Conservation (phyloP, 768 basidiomycete genomes). For the Russula vinacea region DNA sequence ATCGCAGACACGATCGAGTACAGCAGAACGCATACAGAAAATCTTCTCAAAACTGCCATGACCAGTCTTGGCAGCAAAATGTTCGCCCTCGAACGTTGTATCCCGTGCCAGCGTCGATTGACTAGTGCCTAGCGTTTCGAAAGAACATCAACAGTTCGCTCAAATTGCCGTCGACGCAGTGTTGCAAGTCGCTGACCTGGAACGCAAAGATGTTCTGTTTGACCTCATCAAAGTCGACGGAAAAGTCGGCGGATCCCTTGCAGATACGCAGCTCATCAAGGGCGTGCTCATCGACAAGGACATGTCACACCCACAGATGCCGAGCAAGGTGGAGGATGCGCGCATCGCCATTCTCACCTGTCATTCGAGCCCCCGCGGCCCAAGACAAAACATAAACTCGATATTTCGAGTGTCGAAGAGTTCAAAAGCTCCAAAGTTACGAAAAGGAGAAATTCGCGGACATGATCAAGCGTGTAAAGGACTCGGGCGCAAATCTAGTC, state of each 20-base stretch:
- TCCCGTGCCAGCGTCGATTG: conserved; percentile 5
- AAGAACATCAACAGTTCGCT: conserved; percentile 92
- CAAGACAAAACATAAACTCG: conserved; percentile 98
- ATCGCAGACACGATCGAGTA: conserved; percentile 91
- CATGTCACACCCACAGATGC: conserved; percentile 99
- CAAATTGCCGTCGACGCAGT: conserved; percentile 98
- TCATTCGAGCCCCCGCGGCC: conserved; percentile 97
- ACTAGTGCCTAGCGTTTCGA: conserved; percentile 71
- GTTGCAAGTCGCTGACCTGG: conserved; percentile 88
- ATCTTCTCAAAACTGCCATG: conserved; percentile 91
- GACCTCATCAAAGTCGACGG: conserved; percentile 99
- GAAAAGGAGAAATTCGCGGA: conserved; percentile 95
- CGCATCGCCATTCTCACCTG: conserved; percentile 96
- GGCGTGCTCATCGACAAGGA: conserved; percentile 99
- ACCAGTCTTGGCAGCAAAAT: conserved; percentile 98
- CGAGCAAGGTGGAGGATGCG: conserved; percentile 80
- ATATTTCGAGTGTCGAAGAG: conserved; percentile 95
- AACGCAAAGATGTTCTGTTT: conserved; percentile 92
- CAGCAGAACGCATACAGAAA: conserved; percentile 74
- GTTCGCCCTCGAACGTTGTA: conserved; percentile 44
- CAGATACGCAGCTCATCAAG: conserved; percentile 91
- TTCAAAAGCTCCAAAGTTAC: conserved; percentile 93
- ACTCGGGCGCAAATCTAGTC: conserved; percentile 95
- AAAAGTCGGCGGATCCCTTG: conserved; percentile 95
- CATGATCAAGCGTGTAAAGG: conserved; percentile 96